Evolutionary conservation across 257 asterid genomes (phyloP), one percentile per base, ranked within the genome.

Genomic region (Penstemon eatonii): DNA sequence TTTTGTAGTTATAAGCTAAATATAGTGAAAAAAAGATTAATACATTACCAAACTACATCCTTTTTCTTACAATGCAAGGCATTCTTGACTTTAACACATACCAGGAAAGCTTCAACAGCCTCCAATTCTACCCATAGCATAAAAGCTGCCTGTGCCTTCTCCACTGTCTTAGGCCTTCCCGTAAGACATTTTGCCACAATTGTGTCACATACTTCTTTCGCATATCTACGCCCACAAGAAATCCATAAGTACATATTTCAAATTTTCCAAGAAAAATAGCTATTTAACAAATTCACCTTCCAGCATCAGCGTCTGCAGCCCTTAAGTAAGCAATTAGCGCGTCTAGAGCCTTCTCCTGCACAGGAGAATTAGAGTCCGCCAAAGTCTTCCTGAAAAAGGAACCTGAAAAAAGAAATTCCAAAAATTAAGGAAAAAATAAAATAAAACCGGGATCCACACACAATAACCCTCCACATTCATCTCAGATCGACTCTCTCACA

Each of bases 321-420:
- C 72, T 94, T 73, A 94, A 78, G 79, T 71, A 94, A 36, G 93
- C 96, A 80, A 94, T 89, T 50, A 94, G 96, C 39, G 96, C 98
- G 79, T 94, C 99, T 40, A 94, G 80, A 9, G 98, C 99, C 86
- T 91, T 94, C 84, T 94, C 99, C 82, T 94, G 99, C 59, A 91
- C 99, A 0, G 99, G 99, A 8, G 98, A 93, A 86, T 94, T 91
- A 8, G 98, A 79, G 75, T 94, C 98, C 72, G 96, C 88, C 68
- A 94, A 82, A 5, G 86, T 52, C 83, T 94, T 94, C 85, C 72
- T 84, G 80, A 94, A 94, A 83, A 82, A 94, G 3, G 83, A 86
- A 68, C 98, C 99, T 94, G 63, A 55, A 69, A 71, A 60, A 76
- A 46, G 25, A 64, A 75, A 46, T 46, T 38, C 55, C 53, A 65